Percentiles rank a stretch among this genome's conserved stretches.
Conservation (phyloP, 2,329 filamentous ascomycete genomes). For the Zalaria sp. region DNA sequence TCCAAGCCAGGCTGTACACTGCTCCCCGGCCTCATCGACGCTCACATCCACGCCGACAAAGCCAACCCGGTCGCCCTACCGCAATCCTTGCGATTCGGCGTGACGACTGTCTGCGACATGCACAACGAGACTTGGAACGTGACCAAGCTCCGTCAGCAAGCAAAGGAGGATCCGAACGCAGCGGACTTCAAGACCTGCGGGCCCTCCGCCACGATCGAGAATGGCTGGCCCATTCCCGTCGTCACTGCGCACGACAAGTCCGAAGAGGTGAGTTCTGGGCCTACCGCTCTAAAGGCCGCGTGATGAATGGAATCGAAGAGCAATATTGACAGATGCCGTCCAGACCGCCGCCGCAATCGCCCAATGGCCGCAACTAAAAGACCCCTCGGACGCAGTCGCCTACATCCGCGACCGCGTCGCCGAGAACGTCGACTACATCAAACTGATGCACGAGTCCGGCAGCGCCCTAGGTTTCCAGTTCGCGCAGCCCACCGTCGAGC, state of each 20-base stretch:
- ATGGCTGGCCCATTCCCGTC: slow-evolving; percentile 36
- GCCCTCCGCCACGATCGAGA: slow-evolving; percentile 35
- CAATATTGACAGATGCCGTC: slow-evolving; percentile 2
- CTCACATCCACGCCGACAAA: slow-evolving; percentile 33
- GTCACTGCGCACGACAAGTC: slow-evolving; percentile 24
- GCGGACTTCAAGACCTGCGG: slow-evolving; percentile 37
- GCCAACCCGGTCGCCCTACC: slow-evolving; percentile 24
- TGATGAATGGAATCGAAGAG: neutral
- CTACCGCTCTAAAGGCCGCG: neutral
- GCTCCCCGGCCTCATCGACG: slow-evolving; percentile 37
- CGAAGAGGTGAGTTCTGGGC: slow-evolving; percentile 9
- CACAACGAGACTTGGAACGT: slow-evolving; percentile 25
- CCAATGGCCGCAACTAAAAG: slow-evolving; percentile 33
- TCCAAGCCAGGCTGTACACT: slow-evolving; percentile 33
- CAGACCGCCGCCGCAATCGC: slow-evolving; percentile 25
- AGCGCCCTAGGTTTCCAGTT: slow-evolving; percentile 23
- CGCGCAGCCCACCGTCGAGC: slow-evolving; percentile 24
- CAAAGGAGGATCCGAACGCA: slow-evolving; percentile 17
- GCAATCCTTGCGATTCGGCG: slow-evolving; percentile 34
- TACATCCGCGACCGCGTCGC: slow-evolving; percentile 26
- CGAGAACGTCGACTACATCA: slow-evolving; percentile 33
- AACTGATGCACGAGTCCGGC: slow-evolving; percentile 37
- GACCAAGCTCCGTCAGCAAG: slow-evolving; percentile 16
- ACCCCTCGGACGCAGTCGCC: slow-evolving; percentile 24
- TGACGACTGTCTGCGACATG: slow-evolving; percentile 39